These are phyloP conservation scores for Oxyria digyna DNA, from an alignment of 148 eudicot species.

Conservation along the genomic window DNA sequence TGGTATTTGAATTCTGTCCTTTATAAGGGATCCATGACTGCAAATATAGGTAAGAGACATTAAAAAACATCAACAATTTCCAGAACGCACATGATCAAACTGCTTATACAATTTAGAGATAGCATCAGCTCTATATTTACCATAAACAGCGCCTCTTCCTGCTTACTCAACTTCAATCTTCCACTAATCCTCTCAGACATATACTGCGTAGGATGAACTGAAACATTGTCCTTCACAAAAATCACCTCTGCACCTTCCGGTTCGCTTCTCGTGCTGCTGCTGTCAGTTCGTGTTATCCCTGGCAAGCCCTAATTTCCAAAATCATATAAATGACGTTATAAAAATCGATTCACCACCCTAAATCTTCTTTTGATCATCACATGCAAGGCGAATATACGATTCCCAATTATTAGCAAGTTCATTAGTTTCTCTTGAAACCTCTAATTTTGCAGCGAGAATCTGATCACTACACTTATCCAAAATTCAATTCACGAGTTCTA, in stretches of 20 bases:
- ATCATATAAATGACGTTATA: background rate
- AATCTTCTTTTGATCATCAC: background rate
- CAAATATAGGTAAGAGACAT: background rate
- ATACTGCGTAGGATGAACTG: constrained; percentile 90
- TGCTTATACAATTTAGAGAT: background rate
- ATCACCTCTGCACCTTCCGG: constrained; percentile 59
- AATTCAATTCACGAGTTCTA: background rate
- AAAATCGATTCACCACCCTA: background rate
- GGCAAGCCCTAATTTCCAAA: constrained; percentile 26
- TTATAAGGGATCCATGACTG: constrained; percentile 92
- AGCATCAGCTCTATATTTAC: background rate
- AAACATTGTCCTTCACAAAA: constrained; percentile 70
- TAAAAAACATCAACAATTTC: background rate
- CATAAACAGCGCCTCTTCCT: constrained; percentile 16
- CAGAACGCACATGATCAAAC: background rate
- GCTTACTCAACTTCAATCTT: constrained; percentile 67
- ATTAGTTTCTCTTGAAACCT: background rate
- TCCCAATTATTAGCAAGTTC: background rate
- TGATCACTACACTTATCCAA: background rate
- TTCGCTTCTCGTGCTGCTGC: constrained; percentile 60
- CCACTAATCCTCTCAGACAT: constrained; percentile 90
- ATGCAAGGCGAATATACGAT: background rate
- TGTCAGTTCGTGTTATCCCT: constrained; percentile 29
- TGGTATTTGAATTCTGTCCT: constrained; percentile 72
- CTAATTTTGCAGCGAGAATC: background rate